Base-by-base conservation (phyloP, 495 filamentous ascomycete genomes). In the Neurospora sp. region DNA sequence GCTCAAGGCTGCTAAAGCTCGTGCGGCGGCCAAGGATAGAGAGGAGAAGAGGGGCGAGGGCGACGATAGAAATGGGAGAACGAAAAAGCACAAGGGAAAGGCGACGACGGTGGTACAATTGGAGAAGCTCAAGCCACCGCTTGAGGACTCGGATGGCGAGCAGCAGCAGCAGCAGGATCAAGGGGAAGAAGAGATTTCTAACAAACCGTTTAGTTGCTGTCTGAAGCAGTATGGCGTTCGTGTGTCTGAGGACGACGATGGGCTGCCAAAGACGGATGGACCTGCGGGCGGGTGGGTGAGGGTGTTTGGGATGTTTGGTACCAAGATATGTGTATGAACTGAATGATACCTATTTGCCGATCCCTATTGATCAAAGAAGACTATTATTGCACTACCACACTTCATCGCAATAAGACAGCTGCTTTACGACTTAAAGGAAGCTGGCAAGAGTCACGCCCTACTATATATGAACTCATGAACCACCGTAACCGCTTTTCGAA, bases 141-240 rank as follows among this genome's bases (percentile, higher is more conserved):
- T 73, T n/a, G 74, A 75, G 17, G 82, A 74, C 42, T 80, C 76
- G 22, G 78, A 78, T 20, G 70, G 27, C 31, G 78, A 22, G 20
- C 20, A 80, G 37, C 70, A 76, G 3, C 74, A 76, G 4, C 71
- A 61, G 22, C 14, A 37, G 31, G 20, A 41, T 14, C 12, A 72
- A 9, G 39, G 40, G 38, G 40, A 16, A 16, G 14, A 65, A 48
- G 65, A 48, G 22, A 59, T 84, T 1, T 81, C 75, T 3, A 88
- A 86, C 71, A 84, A 80, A 65, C 84, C 87, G 5, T 92, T 92
- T 72, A 78, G 83, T 1, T 91, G 89, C 77, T 90, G 87, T 72
- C 83, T 92, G 69, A 81, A 81, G 74, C 88, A 92, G 80, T 91
- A 90, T 76, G 90, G 89, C 8, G 78, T 87, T 35, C 78, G 79